phyloP scores from a whole-genome alignment of 2,329 filamentous ascomycete species.

The Balansia obtecta region DNA sequence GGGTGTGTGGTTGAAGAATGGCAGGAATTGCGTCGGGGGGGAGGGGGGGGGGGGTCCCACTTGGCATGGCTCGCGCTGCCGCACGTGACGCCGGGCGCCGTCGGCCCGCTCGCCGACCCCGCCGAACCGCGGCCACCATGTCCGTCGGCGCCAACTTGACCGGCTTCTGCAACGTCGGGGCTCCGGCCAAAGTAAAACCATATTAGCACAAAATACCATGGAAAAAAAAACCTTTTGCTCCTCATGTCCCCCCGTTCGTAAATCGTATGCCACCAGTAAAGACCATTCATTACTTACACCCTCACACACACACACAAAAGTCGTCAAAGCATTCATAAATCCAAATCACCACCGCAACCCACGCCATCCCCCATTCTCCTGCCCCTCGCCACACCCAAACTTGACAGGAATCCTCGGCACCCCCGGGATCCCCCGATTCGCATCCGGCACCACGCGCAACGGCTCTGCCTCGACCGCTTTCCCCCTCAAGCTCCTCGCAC shows the following conservation, averaged over 20 bases:
- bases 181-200: neutral
- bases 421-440: constrained; percentile 32
- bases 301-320: neutral
- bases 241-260: neutral
- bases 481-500: constrained; percentile 2
- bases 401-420: constrained; percentile 32
- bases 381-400: constrained; percentile 24
- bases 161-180: no score
- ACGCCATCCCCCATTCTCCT: constrained; percentile 21
- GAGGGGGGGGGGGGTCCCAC: no score
- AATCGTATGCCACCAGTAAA: neutral
- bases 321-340: neutral
- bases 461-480: constrained; percentile 10
- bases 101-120: no score
- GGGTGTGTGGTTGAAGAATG: no score
- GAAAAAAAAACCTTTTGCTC: neutral
- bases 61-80: no score
- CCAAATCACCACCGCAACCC: constrained; percentile 13
- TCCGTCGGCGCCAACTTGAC: no score
- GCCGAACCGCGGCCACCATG: no score
- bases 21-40: no score
- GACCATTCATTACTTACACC: neutral
- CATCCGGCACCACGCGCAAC: constrained; percentile 31
- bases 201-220: neutral
- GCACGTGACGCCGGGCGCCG: no score